Base-by-base conservation (phyloP, 768 basidiomycete species). In the Kwoniella shandongensis region DNA sequence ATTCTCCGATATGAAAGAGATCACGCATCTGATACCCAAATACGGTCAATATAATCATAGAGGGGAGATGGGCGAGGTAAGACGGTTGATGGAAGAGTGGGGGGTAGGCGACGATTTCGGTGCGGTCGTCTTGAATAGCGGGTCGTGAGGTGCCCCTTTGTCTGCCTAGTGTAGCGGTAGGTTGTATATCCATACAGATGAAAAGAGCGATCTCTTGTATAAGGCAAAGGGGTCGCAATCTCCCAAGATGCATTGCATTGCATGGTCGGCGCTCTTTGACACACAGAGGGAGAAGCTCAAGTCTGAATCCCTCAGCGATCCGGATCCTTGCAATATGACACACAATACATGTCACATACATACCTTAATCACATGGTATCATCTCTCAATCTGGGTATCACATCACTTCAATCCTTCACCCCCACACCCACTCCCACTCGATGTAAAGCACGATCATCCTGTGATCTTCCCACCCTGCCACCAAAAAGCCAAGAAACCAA, bases 41-140 rank as follows among this genome's bases (percentile, higher is more conserved):
- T 62, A 68, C 36, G 78, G 78, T 2, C 62, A 69, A 18, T 68
- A 73, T 13, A 72, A 67, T 20, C 75, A 79, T 55, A 48, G 78
- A 6, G 73, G 73, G 10, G 77, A 78, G 54, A 78, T 78, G 78
- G 62, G 66, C 2, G 71, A 77, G 44, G 78, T 79, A 13, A 68
- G 67, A 42, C 57, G 60, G 17, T 74, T 65, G 56, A 70, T 79
- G 61, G 73, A 71, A 22, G 40, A 29, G n/a, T 70, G 67, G 52
- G 76, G 76, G 0, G 69, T 79, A 1, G 74, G 72, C 0, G 73
- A 75, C 12, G 77, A 70, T 42, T 78, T 75, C 42, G 73, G 67
- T 13, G 44, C 62, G 1, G 76, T 77, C 0, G 53, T 78, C 4
- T 59, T 67, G 60, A 57, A 62, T 42, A 52, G 6, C 40, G 44